Conservation (phyloP, 2,329 filamentous ascomycete species). For the Rasamsonia emersonii region DNA sequence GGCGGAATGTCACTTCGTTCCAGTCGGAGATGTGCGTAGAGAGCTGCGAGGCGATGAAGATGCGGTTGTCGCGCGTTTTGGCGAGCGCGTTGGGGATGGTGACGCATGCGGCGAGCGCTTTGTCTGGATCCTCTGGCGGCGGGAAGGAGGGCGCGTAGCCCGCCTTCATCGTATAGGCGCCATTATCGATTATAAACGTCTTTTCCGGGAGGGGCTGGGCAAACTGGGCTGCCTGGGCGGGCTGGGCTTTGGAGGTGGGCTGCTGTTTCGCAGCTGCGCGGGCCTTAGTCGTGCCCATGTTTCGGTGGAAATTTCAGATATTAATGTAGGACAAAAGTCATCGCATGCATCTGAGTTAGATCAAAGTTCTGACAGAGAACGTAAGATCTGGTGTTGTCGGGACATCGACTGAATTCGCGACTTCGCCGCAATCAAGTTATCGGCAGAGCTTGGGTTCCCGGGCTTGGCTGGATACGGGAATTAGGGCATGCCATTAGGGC, state of each 20-base stretch:
- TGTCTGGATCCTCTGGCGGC: slow-evolving; percentile 28
- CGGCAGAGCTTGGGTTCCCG: slow-evolving; percentile 7
- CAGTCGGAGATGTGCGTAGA: slow-evolving; percentile 69
- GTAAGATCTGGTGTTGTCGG: too few species aligned
- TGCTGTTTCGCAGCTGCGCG: slow-evolving; percentile 41
- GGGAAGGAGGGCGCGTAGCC: slow-evolving; percentile 54
- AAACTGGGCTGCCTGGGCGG: slow-evolving; percentile 43
- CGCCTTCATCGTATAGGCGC: slow-evolving; percentile 83
- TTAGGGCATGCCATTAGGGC: slow-evolving; percentile 18
- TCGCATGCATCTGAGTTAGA: too few species aligned
- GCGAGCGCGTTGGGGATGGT: slow-evolving; percentile 84
- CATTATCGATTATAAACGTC: slow-evolving; percentile 89
- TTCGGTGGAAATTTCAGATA: slow-evolving; percentile 5
- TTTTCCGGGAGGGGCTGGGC: slow-evolving; percentile 46
- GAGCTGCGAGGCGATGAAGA: slow-evolving; percentile 73
- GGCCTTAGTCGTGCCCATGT: slow-evolving; percentile 27
- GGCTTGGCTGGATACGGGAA: slow-evolving; percentile 13
- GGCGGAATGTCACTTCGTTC: slow-evolving; percentile 75
- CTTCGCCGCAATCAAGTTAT: background rate
- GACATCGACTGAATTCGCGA: too few species aligned
- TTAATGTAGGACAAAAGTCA: background rate
- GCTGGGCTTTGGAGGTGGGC: slow-evolving; percentile 41
- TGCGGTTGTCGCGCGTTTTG: slow-evolving; percentile 67
- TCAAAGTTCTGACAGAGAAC: too few species aligned
- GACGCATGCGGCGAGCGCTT: slow-evolving; percentile 44